Evolutionary conservation across 371 early-diverging fungal species (phyloP).

Genomic region (Lichtheimia hyalospora): DNA sequence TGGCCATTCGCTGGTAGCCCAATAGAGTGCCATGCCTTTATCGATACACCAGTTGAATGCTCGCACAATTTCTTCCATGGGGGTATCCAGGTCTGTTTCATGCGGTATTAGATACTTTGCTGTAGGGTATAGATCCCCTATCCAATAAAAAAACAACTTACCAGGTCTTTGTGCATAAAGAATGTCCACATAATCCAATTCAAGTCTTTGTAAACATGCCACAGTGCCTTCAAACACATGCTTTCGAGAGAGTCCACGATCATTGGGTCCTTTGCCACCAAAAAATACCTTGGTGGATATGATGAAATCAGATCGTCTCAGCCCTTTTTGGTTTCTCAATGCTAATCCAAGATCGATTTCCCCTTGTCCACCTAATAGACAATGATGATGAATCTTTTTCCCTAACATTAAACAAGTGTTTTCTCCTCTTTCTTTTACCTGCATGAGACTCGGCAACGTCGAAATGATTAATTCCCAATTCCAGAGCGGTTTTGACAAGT

Average conservation of each 20-base stretch:
- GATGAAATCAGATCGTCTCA: conserved; percentile 74
- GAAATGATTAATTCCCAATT: conserved; percentile 82
- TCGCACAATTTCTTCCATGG: conserved; percentile 86
- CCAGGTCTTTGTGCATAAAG: conserved; percentile 85
- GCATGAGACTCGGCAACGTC: conserved; percentile 80
- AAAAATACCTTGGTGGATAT: conserved; percentile 86
- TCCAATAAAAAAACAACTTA: conserved; percentile 6
- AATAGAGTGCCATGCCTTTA: conserved; percentile 82
- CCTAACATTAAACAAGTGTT: not conserved
- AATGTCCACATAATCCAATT: conserved; percentile 81
- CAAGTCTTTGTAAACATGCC: conserved; percentile 72
- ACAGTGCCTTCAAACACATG: conserved; percentile 85
- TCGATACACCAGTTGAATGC: conserved; percentile 87
- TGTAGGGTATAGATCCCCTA: not conserved
- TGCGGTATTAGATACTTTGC: not conserved
- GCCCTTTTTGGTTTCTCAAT: conserved; percentile 61
- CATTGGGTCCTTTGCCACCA: conserved; percentile 82
- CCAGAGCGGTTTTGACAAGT: conserved; percentile 74
- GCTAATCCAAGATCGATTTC: conserved; percentile 81
- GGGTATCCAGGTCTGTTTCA: conserved; percentile 53
- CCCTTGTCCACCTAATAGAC: conserved; percentile 59
- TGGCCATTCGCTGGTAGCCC: conserved; percentile 89
- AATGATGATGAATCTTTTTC: not conserved
- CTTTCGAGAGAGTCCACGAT: conserved; percentile 81
- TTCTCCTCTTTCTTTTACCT: conserved; percentile 20